These are phyloP conservation scores for Fusarium tanahbumbuense DNA, from an alignment of 2,329 filamentous ascomycete species.

Conservation along the genomic window DNA sequence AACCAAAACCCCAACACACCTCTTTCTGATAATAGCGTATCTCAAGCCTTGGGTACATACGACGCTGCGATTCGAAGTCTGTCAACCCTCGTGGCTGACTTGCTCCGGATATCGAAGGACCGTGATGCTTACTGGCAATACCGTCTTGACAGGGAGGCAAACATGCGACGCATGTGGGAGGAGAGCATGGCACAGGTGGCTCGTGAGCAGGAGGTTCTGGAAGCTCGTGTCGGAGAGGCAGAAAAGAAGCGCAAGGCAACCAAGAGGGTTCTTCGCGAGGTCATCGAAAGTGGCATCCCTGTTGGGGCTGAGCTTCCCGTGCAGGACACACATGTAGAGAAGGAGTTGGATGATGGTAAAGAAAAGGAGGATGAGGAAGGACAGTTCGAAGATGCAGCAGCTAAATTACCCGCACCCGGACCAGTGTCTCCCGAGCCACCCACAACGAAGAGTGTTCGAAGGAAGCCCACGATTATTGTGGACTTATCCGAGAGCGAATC, in stretches of 20 bases:
- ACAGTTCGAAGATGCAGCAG: conserved; percentile 41
- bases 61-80: conserved; percentile 90
- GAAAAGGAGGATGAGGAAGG: conserved; percentile 37
- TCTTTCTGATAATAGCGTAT: conserved; percentile 80
- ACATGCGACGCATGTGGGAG: conserved; percentile 96
- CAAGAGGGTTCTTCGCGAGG: conserved; percentile 89
- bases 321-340: conserved; percentile 49
- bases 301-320: conserved; percentile 46
- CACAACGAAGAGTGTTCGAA: conserved; percentile 54
- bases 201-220: conserved; percentile 90
- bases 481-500: conserved; percentile 84
- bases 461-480: conserved; percentile 75
- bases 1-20: conserved; percentile 74
- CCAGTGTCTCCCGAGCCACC: conserved; percentile 25
- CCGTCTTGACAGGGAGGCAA: conserved; percentile 87
- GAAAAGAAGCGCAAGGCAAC: conserved; percentile 91
- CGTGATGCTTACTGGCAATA: conserved; percentile 98
- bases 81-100: conserved; percentile 83
- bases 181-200: conserved; percentile 99
- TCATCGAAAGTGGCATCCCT: conserved; percentile 69
- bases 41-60: conserved; percentile 85
- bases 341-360: conserved; percentile 44
- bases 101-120: conserved; percentile 92
- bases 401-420: conserved; percentile 6
- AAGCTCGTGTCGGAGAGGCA: conserved; percentile 87